A percentile compares a stretch with the other conserved stretches of the same genome.
These are phyloP conservation scores for Verticillium klebahnii DNA, from an alignment of 2,329 filamentous ascomycete species.

Conservation along the genomic window DNA sequence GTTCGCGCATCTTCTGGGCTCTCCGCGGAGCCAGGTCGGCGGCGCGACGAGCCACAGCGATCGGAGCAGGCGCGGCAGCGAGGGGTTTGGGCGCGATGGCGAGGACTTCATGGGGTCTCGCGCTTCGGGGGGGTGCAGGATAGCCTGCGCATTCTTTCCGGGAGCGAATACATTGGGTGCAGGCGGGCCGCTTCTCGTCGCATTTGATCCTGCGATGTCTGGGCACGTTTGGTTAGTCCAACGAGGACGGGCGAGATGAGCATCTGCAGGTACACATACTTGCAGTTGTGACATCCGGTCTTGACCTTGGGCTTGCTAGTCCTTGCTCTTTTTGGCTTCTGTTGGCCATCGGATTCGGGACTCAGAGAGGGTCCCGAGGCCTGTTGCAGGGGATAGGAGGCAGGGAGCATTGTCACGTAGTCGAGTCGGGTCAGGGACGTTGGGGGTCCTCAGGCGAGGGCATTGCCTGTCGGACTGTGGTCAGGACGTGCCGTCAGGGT, in stretches of 20 bases:
- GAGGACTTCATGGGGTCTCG: constrained; percentile 40
- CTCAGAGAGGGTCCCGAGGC: background rate
- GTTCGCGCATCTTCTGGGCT: constrained; percentile 6
- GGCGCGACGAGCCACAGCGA: background rate
- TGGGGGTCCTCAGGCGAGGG: background rate
- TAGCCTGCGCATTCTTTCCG: constrained; percentile 58
- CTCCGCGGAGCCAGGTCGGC: constrained; percentile 7
- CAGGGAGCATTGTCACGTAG: background rate
- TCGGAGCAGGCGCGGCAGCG: constrained; percentile 9
- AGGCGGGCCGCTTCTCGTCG: constrained; percentile 58
- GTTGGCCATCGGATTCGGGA: background rate
- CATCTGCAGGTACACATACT: constrained; percentile 41
- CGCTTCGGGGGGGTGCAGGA: constrained; percentile 48
- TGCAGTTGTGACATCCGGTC: constrained; percentile 64
- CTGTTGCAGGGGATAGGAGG: background rate
- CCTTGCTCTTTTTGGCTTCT: constrained; percentile 38
- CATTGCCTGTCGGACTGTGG: background rate
- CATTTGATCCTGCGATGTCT: constrained; percentile 62
- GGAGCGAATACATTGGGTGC: constrained; percentile 55
- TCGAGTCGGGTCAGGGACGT: background rate
- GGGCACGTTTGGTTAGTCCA: constrained; percentile 15
- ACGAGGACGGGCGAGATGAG: constrained; percentile 1
- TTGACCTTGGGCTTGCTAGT: constrained; percentile 59
- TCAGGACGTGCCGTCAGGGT: background rate
- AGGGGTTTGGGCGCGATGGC: constrained; percentile 45